Percentiles rank a stretch among this genome's conserved stretches.
These are phyloP conservation scores for Paracoccidioides brasiliensis DNA, from an alignment of 2,329 filamentous ascomycete genomes.

Conservation along the genomic window DNA sequence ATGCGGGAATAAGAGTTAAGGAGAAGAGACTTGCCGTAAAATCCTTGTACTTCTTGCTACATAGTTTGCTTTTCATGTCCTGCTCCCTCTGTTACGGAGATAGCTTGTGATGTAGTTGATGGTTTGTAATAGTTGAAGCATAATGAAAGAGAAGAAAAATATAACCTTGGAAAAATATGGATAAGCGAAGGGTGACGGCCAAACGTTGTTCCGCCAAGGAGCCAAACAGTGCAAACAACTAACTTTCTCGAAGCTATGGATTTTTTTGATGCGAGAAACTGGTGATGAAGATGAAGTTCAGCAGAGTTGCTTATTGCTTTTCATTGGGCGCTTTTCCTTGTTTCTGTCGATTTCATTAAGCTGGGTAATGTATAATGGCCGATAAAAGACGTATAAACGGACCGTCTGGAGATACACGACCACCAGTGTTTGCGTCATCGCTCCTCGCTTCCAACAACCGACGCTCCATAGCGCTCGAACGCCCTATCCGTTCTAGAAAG, in stretches of 20 bases:
- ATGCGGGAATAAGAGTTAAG: too few relatives aligned
- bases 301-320: too few relatives aligned
- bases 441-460: constrained; percentile 35
- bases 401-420: constrained; percentile 60
- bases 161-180: background rate
- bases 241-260: constrained; percentile 14
- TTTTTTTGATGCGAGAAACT: too few relatives aligned
- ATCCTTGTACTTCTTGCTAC: background rate
- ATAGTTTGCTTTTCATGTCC: background rate
- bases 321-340: too few relatives aligned
- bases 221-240: constrained; percentile 30
- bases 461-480: constrained; percentile 30
- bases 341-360: background rate
- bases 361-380: constrained; percentile 41
- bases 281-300: too few relatives aligned
- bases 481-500: constrained; percentile 46
- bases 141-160: background rate
- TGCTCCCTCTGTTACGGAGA: background rate
- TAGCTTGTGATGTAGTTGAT: background rate
- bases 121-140: background rate
- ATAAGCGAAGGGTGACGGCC: background rate
- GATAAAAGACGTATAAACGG: constrained; percentile 87
- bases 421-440: constrained; percentile 52
- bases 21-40: background rate
- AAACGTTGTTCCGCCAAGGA: constrained; percentile 1